Conservation (phyloP, 371 early-diverging fungal species). For the Thermomucor indicae-seudaticae region DNA sequence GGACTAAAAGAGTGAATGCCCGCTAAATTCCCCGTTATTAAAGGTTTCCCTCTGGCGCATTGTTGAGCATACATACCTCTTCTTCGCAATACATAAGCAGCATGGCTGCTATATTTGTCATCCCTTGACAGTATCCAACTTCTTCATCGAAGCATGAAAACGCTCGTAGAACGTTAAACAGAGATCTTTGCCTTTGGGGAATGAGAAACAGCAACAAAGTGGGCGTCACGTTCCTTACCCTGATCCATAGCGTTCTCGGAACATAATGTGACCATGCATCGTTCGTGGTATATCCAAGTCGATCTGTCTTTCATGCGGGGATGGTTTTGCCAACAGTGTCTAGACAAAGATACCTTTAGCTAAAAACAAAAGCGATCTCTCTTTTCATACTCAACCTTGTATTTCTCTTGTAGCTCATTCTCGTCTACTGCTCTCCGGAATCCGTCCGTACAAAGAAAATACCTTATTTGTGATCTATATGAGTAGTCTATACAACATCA, state of each 20-base stretch:
- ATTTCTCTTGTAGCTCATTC: constrained; percentile 9
- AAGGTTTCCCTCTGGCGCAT: too few species aligned
- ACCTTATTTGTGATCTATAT: constrained; percentile 20
- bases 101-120: constrained; percentile 88
- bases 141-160: constrained; percentile 83
- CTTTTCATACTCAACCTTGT: constrained; percentile 13
- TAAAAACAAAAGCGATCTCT: not conserved
- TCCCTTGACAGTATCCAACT: constrained; percentile 95
- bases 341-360: not conserved
- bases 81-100: constrained; percentile 89
- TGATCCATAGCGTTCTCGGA: constrained; percentile 58
- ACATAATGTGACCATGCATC: constrained; percentile 63
- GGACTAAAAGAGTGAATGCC: constrained; percentile 50
- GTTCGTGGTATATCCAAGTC: constrained; percentile 66
- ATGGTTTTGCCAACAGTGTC: constrained; percentile 20
- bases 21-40: too few species aligned
- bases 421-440: constrained; percentile 16
- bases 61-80: constrained; percentile 48
- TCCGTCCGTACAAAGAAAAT: constrained; percentile 28
- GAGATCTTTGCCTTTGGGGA: constrained; percentile 45
- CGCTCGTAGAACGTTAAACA: constrained; percentile 86
- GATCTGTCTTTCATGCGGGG: constrained; percentile 58
- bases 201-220: not conserved
- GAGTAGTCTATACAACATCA: not conserved
- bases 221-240: constrained; percentile 37